Evolutionary conservation across 495 filamentous ascomycete species (phyloP), one percentile per base, ranked within the genome.

Genomic region (Glonium stellatum): DNA sequence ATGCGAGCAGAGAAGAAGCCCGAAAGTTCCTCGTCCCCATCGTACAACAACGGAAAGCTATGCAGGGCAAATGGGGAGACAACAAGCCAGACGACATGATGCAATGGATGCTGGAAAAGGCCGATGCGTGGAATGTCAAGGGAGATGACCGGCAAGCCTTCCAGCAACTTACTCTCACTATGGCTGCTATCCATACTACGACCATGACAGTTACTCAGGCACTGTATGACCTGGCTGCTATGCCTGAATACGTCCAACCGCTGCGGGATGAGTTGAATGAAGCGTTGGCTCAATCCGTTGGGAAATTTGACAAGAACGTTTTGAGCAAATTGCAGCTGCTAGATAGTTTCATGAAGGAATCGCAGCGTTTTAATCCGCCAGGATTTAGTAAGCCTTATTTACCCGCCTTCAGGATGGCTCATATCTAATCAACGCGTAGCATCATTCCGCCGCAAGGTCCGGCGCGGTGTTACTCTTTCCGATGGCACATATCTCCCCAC

Each of bases 281-380:
- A 2, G 71, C 72, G 0, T 56, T 82, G 0, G 57, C 57, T 12
- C 71, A 73, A 25, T 44, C 41, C 23, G 55, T 48, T 11, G 19
- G 55, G 35, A 72, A 67, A 5, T 72, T 72, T 41, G 72, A 64
- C 42, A 76, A 75, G 55, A 71, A 70, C 5, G 74, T 69, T 39
- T 67, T 80, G 63, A 52, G 50, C 6, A 70, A 75, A 56, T 67
- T 82, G 58, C 71, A 70, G 53, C 78, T 78, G 61, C 57, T 83
- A 46, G 81, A 84, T 66, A 79, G 76, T 57, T 82, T 83, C 67
- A 75, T 83, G 54, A 80, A 80, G 46, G 81, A 84, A 60, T 71
- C 73, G 5, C 73, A 76, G 49, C 72, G 81, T 9, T 63, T 75
- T n/a, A 64, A 68, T 27, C 74, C 76, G 22, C 25, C 36, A 11